A percentile compares a stretch with the other conserved stretches of the same genome.
These are phyloP conservation scores for Mediolabrus comicus DNA, from an alignment of 108 stramenopile genomes.

Conservation along the genomic window DNA sequence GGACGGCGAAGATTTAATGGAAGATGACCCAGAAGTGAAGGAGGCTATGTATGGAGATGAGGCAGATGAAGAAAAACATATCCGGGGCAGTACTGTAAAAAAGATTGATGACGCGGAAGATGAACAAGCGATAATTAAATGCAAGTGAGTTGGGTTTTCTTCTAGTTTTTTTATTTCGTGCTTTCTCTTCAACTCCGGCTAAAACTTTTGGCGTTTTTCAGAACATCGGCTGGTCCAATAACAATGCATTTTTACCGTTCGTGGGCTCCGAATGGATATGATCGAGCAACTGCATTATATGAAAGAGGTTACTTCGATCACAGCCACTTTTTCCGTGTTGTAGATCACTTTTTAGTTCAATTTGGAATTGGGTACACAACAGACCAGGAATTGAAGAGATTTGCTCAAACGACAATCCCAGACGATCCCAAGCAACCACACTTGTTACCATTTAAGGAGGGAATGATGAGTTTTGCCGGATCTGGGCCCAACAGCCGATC, in stretches of 20 bases:
- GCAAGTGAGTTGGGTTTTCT: no score
- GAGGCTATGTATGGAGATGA: neutral
- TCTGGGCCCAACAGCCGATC: conserved; percentile 70
- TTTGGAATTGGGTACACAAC: conserved; percentile 83
- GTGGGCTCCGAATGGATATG: conserved; percentile 90
- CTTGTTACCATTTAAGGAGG: conserved; percentile 60
- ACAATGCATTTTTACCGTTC: conserved; percentile 37
- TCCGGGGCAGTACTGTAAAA: neutral
- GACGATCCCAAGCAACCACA: conserved; percentile 46
- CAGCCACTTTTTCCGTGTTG: conserved; percentile 81
- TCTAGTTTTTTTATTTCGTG: no score
- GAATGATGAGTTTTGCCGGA: conserved; percentile 69
- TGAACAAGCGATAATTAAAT: conserved; percentile 2
- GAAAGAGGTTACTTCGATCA: conserved; percentile 79
- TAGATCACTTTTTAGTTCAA: conserved; percentile 85
- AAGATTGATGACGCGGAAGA: neutral
- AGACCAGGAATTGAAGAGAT: conserved; percentile 46
- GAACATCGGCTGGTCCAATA: conserved; percentile 47
- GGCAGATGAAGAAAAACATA: neutral
- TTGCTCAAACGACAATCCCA: conserved; percentile 52
- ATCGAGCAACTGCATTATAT: conserved; percentile 81
- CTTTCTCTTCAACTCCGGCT: no score
- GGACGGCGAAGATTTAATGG: neutral
- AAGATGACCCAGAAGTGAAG: neutral
- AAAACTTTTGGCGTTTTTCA: no score